Percentiles rank a stretch among this genome's conserved stretches.
phyloP scores from a whole-genome alignment of 441 rosid species.

The Sinapis alba region DNA sequence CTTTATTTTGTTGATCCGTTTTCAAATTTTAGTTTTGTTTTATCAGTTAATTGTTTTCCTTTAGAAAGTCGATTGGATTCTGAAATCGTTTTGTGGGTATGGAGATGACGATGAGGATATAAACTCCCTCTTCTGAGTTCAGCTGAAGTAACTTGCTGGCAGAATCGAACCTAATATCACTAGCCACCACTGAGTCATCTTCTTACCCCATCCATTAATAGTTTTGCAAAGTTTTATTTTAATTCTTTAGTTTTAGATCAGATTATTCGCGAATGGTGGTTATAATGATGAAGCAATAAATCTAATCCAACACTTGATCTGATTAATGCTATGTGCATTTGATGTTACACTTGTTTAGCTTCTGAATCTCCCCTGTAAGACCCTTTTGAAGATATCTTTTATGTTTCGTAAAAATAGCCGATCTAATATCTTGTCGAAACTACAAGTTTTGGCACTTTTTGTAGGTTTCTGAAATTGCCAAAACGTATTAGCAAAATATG shows the following conservation, averaged over 20 bases:
- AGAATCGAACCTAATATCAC: background rate
- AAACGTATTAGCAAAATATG: too few species aligned
- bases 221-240: too few species aligned
- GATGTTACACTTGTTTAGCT: background rate
- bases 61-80: background rate
- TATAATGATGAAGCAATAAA: background rate
- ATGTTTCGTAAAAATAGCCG: too few species aligned
- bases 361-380: background rate
- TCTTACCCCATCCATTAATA: too few species aligned
- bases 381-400: too few species aligned
- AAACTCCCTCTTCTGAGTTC: background rate
- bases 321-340: background rate
- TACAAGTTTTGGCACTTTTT: too few species aligned
- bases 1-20: background rate
- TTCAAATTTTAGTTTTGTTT: background rate
- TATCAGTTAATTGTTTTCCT: background rate
- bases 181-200: background rate
- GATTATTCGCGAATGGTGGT: background rate
- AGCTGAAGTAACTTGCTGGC: background rate
- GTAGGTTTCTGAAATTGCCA: too few species aligned
- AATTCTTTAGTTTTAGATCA: background rate
- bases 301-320: constrained; percentile 6
- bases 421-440: too few species aligned
- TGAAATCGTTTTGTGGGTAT: background rate
- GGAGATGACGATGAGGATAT: constrained; percentile 8